Evolutionary conservation across 371 early-diverging fungal genomes (phyloP).

Genomic region (Dipsacomyces acuminosporus): DNA sequence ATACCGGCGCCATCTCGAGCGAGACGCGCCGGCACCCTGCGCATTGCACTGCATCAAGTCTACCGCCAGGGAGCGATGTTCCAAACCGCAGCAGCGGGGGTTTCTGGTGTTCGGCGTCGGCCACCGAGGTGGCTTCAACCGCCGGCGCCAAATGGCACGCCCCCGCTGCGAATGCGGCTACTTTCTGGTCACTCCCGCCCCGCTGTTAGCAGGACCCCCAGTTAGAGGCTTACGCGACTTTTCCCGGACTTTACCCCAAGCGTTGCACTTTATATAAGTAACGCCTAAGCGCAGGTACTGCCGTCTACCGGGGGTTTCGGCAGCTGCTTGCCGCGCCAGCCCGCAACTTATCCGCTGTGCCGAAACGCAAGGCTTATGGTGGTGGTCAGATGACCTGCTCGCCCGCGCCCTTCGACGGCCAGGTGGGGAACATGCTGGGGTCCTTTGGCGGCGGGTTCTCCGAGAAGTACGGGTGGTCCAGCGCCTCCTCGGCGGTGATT

Average conservation of each 20-base stretch:
- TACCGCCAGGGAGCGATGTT: slow-evolving; percentile 30
- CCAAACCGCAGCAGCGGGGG: slow-evolving; percentile 9
- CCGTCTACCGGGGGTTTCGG: slow-evolving; percentile 19
- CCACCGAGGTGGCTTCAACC: not conserved
- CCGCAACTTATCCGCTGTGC: not conserved
- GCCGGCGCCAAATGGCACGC: not conserved
- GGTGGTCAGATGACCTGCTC: slow-evolving; percentile 50
- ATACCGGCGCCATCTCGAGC: slow-evolving; percentile 7
- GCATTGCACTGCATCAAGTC: slow-evolving; percentile 38
- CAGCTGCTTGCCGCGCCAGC: not conserved
- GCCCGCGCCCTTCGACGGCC: slow-evolving; percentile 83
- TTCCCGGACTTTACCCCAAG: slow-evolving; percentile 39
- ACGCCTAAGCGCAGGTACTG: slow-evolving; percentile 36
- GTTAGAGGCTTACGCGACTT: slow-evolving; percentile 19
- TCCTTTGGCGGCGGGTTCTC: slow-evolving; percentile 88
- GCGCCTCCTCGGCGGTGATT: slow-evolving; percentile 79
- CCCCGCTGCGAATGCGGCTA: not conserved
- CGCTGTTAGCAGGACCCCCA: slow-evolving; percentile 36
- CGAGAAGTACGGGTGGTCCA: slow-evolving; percentile 80
- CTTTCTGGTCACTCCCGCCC: slow-evolving; percentile 38
- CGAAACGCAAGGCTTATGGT: not conserved
- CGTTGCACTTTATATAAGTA: slow-evolving; percentile 17
- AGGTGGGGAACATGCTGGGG: slow-evolving; percentile 90
- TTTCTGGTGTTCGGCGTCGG: not conserved
- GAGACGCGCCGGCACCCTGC: slow-evolving; percentile 17